Conservation (phyloP, 345 rosid species). For the Leavenworthia alabamica region DNA sequence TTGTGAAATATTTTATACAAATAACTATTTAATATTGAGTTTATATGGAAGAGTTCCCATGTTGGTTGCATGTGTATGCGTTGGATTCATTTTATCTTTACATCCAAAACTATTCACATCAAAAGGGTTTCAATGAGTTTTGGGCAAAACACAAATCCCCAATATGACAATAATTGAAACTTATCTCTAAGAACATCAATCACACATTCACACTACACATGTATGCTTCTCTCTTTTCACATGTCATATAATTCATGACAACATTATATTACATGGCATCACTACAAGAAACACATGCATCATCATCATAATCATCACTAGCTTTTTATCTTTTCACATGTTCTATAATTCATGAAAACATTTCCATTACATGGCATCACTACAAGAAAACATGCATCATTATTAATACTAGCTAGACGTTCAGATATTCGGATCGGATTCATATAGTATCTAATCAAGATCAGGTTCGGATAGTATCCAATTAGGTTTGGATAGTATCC, state of each 20-base stretch:
- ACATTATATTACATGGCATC: not conserved
- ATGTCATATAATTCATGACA: not conserved
- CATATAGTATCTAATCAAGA: too few relatives aligned
- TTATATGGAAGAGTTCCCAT: slow-evolving; percentile 11
- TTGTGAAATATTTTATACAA: not conserved
- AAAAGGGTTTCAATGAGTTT: slow-evolving; percentile 8
- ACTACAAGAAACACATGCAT: too few relatives aligned
- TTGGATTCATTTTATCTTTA: slow-evolving; percentile 29
- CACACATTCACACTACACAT: slow-evolving; percentile 24
- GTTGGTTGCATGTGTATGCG: slow-evolving; percentile 31
- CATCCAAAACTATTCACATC: slow-evolving; percentile 19
- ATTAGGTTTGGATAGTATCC: too few relatives aligned
- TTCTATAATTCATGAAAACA: too few relatives aligned
- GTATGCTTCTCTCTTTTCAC: slow-evolving; percentile 9
- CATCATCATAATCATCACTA: not conserved
- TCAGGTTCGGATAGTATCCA: too few relatives aligned
- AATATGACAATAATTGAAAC: slow-evolving; percentile 18
- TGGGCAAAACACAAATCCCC: slow-evolving; percentile 14
- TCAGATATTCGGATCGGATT: too few relatives aligned
- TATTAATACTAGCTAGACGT: too few relatives aligned
- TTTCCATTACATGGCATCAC: too few relatives aligned
- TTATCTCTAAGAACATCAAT: slow-evolving; percentile 3
- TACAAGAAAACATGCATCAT: too few relatives aligned
- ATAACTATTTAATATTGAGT: not conserved
- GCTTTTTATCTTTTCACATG: too few relatives aligned